phyloP scores from a whole-genome alignment of 352 stramenopile species.

The Globisporangium cylindrosporum region DNA sequence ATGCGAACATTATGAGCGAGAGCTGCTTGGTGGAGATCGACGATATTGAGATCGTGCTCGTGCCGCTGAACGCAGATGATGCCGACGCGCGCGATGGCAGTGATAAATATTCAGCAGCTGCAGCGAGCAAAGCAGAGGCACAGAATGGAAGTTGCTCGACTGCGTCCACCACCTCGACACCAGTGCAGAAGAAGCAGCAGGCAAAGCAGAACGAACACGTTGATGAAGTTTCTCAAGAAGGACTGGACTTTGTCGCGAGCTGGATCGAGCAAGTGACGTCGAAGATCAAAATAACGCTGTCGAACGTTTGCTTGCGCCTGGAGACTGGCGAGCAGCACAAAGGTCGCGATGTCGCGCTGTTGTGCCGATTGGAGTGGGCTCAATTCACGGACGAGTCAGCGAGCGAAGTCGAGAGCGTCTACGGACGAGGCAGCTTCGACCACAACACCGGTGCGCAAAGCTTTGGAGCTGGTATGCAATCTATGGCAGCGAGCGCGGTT shows the following conservation, averaged over 20 bases:
- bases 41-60: constrained; percentile 87
- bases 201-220: constrained; percentile 32
- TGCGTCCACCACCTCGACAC: not conserved
- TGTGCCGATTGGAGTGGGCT: constrained; percentile 75
- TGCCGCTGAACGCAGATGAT: constrained; percentile 32
- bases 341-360: constrained; percentile 60
- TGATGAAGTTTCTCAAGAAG: constrained; percentile 85
- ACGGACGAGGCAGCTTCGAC: constrained; percentile 42
- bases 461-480: constrained; percentile 44
- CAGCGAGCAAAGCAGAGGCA: not conserved
- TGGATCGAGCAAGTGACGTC: constrained; percentile 90
- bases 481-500: constrained; percentile 75
- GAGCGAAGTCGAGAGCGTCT: constrained; percentile 70
- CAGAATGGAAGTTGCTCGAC: constrained; percentile 11
- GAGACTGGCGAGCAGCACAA: constrained; percentile 65
- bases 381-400: constrained; percentile 85
- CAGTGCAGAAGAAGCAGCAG: constrained; percentile 17
- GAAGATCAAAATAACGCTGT: constrained; percentile 88
- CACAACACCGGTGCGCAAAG: constrained; percentile 34
- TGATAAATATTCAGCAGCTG: constrained; percentile 11
- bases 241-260: constrained; percentile 86
- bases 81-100: constrained; percentile 1
- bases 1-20: constrained; percentile 87
- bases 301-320: constrained; percentile 79
- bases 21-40: constrained; percentile 87